Percentiles rank a stretch among this genome's conserved stretches.
These are phyloP conservation scores for Plasmodium malariae DNA, from an alignment of 169 alveolate species.

Conservation along the genomic window DNA sequence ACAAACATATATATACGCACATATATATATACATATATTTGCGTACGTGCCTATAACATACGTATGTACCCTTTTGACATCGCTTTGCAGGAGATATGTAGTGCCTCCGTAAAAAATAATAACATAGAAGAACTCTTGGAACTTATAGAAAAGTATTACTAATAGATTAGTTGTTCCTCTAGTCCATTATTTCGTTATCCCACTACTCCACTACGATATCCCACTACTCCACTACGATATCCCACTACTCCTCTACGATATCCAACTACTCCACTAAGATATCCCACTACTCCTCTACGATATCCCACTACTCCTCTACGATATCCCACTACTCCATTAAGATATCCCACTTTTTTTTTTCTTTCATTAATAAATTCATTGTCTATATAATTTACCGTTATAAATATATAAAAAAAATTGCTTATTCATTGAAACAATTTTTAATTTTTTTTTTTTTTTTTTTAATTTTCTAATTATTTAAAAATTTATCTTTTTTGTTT, in stretches of 20 bases:
- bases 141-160: constrained; percentile 35
- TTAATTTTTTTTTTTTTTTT: constrained; percentile 9
- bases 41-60: background rate
- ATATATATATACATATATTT: background rate
- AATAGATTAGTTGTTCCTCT: too few relatives aligned
- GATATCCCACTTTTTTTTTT: too few relatives aligned
- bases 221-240: too few relatives aligned
- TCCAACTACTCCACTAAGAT: too few relatives aligned
- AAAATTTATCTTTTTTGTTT: constrained; percentile 1
- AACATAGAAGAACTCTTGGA: constrained; percentile 44
- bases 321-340: too few relatives aligned
- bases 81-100: constrained; percentile 39
- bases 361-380: too few relatives aligned
- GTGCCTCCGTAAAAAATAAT: constrained; percentile 52
- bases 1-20: background rate
- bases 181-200: too few relatives aligned
- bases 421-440: background rate
- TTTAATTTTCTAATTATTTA: constrained; percentile 2
- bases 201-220: too few relatives aligned
- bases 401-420: constrained; percentile 1
- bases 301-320: too few relatives aligned
- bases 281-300: too few relatives aligned
- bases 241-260: too few relatives aligned
- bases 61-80: constrained; percentile 4
- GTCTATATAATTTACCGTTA: too few relatives aligned